Evolutionary conservation across 768 basidiomycete genomes (phyloP).

Genomic region (Macrolepiota fuliginosa): DNA sequence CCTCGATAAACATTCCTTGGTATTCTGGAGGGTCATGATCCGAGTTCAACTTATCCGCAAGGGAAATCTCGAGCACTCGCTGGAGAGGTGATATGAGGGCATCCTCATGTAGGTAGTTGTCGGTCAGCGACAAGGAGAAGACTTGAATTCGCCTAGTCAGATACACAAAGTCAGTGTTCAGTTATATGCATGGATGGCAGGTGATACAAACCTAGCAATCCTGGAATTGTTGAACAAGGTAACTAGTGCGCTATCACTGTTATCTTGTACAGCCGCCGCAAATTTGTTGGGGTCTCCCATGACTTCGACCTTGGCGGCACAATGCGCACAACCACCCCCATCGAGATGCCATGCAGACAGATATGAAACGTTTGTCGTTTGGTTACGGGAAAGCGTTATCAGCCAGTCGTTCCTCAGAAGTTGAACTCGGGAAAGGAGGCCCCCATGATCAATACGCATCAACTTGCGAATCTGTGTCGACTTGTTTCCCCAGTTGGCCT

Average conservation of each 20-base stretch:
- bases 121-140: background rate
- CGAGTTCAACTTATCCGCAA: background rate
- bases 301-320: slow-evolving; percentile 9
- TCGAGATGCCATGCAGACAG: slow-evolving; percentile 11
- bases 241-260: background rate
- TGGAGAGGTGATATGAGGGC: background rate
- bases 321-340: background rate
- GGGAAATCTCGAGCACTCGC: background rate
- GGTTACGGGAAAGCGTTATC: slow-evolving; percentile 33
- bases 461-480: slow-evolving; percentile 32
- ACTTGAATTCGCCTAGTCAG: background rate
- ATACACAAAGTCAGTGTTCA: background rate
- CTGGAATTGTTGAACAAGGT: background rate
- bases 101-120: background rate
- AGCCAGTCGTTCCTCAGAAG: slow-evolving; percentile 47
- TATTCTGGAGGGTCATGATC: background rate
- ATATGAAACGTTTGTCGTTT: background rate
- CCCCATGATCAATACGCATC: slow-evolving; percentile 34
- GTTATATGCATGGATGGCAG: background rate
- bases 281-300: slow-evolving; percentile 7
- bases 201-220: background rate
- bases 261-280: slow-evolving; percentile 1
- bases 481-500: slow-evolving; percentile 46
- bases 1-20: slow-evolving; percentile 11
- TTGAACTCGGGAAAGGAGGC: slow-evolving; percentile 42